Evolutionary conservation across 257 asterid species (phyloP).

Genomic region (Agastache rugosa): DNA sequence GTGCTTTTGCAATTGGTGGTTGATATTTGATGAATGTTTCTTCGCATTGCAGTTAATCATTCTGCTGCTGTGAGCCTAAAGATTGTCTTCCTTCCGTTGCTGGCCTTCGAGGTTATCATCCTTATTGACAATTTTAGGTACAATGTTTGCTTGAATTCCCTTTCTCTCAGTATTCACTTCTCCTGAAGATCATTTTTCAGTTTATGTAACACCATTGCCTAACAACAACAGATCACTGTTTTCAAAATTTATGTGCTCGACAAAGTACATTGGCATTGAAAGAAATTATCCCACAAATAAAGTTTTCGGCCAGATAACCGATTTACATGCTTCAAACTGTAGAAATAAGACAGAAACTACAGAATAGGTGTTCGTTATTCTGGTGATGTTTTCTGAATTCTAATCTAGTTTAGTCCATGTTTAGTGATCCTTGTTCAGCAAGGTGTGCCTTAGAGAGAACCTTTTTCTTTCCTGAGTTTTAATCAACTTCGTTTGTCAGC

Average conservation of each 20-base stretch:
- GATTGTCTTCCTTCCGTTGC: slow-evolving; percentile 88
- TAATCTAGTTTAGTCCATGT: slow-evolving; percentile 24
- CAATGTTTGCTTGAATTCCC: slow-evolving; percentile 26
- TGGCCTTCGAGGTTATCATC: slow-evolving; percentile 77
- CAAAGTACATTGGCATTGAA: slow-evolving; percentile 19
- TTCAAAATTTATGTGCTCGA: slow-evolving; percentile 16
- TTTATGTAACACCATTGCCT: slow-evolving; percentile 18
- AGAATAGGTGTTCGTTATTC: slow-evolving; percentile 11
- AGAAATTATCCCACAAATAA: slow-evolving; percentile 4
- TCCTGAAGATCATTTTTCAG: slow-evolving; percentile 23
- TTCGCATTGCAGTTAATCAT: slow-evolving; percentile 60
- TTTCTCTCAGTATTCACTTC: slow-evolving; percentile 23
- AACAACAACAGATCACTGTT: slow-evolving; percentile 14
- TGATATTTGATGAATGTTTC: slow-evolving; percentile 30
- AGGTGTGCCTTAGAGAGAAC: slow-evolving; percentile 24
- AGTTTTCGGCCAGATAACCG: background rate
- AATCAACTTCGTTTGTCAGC: slow-evolving; percentile 17
- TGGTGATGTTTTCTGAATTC: slow-evolving; percentile 8
- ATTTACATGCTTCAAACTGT: slow-evolving; percentile 25
- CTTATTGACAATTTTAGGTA: slow-evolving; percentile 96
- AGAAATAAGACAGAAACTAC: slow-evolving; percentile 7
- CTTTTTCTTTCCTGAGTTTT: background rate
- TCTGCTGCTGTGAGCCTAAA: slow-evolving; percentile 79
- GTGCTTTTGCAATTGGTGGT: slow-evolving; percentile 25
- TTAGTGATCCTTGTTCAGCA: slow-evolving; percentile 23